Evolutionary conservation across 202 grass and related monocot species (phyloP).

Genomic region (Panicum virgatum): DNA sequence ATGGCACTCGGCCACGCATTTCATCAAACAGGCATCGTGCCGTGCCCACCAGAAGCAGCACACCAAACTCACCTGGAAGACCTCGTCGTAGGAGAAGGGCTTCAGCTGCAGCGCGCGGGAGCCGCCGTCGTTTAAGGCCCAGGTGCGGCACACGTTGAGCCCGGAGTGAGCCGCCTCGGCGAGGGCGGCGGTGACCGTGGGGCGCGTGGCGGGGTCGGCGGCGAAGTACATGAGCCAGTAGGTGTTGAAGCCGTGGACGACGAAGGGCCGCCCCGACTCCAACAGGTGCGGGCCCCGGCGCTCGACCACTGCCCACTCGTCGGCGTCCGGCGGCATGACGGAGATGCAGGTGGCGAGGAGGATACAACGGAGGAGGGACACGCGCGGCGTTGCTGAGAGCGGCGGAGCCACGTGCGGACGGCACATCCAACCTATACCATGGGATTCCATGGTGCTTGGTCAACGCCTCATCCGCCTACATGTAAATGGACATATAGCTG

Average conservation of each 20-base stretch:
- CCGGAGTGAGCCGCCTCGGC: constrained; percentile 43
- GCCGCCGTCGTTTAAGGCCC: constrained; percentile 78
- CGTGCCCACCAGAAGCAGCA: background rate
- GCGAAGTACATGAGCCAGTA: constrained; percentile 92
- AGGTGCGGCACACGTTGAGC: constrained; percentile 83
- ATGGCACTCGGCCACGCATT: too few species aligned
- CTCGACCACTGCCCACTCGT: constrained; percentile 55
- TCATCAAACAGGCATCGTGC: background rate
- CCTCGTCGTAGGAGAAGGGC: constrained; percentile 61
- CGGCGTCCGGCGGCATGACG: constrained; percentile 26
- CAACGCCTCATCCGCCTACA: too few species aligned
- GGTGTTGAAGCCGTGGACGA: constrained; percentile 79
- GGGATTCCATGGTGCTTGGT: too few species aligned
- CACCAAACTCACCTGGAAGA: constrained; percentile 62
- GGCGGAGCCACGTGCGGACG: too few species aligned
- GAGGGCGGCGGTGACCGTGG: constrained; percentile 49
- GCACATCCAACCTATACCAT: too few species aligned
- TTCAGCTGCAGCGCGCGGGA: constrained; percentile 66
- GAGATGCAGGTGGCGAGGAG: constrained; percentile 22
- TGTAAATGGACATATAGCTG: too few species aligned
- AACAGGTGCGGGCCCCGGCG: constrained; percentile 51
- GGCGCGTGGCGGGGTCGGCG: constrained; percentile 45
- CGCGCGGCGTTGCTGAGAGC: too few species aligned
- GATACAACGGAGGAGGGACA: background rate
- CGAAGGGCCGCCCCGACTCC: constrained; percentile 49